Evolutionary conservation across 805 yeast species (phyloP).

Genomic region (Blastobotrys terrestris): DNA sequence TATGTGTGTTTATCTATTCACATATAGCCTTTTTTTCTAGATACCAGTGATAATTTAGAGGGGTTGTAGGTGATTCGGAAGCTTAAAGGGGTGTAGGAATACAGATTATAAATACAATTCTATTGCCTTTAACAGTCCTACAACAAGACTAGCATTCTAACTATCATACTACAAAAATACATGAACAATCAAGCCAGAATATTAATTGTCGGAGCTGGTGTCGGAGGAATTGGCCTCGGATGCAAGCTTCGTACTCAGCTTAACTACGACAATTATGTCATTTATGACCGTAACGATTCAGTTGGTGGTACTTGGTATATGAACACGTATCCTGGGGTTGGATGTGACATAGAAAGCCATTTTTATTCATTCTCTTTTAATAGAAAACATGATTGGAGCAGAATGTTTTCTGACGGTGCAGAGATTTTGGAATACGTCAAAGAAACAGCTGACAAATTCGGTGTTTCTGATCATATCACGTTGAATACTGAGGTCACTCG

Average conservation of each 20-base stretch:
- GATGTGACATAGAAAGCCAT: conserved; percentile 10
- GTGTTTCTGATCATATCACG: conserved; percentile 1
- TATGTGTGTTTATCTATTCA: neutral
- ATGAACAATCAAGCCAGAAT: conserved; percentile 6
- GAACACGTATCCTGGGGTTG: conserved; percentile 12
- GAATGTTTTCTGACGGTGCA: conserved; percentile 5
- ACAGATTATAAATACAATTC: neutral
- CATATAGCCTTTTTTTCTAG: neutral
- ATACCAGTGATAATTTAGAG: too few species aligned
- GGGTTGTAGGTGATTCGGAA: neutral
- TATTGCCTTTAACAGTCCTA: neutral
- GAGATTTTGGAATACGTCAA: conserved; percentile 9
- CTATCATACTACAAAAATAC: too few species aligned
- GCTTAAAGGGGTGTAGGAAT: neutral
- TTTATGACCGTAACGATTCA: conserved; percentile 11
- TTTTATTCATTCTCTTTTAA: conserved; percentile 11
- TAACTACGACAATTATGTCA: conserved; percentile 12
- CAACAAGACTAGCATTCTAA: too few species aligned
- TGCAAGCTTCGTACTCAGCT: conserved; percentile 13
- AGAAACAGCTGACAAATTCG: conserved; percentile 8
- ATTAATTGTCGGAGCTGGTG: conserved; percentile 15
- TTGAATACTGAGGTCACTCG: conserved; percentile 4
- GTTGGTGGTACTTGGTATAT: conserved; percentile 12
- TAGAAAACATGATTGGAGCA: conserved; percentile 10
- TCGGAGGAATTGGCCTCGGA: conserved; percentile 16